A percentile compares a stretch with the other conserved stretches of the same genome.
Conservation (phyloP, 192 early-diverging fungal species). For the Coemansia sp. region DNA sequence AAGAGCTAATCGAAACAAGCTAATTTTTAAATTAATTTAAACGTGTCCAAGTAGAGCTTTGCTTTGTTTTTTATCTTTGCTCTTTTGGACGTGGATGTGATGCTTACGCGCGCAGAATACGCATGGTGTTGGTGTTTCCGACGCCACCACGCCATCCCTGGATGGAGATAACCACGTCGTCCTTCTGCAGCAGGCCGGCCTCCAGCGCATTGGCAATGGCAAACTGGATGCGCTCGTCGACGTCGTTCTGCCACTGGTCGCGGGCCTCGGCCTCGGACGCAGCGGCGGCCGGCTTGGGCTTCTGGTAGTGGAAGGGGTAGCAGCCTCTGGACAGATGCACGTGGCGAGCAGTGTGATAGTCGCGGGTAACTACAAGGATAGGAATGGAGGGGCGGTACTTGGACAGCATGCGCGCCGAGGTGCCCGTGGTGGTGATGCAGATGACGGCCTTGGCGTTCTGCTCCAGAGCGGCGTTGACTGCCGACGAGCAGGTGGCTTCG, state of each 20-base stretch:
- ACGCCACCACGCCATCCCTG: conserved; percentile 77
- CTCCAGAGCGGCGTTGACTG: conserved; percentile 79
- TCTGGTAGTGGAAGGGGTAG: conserved; percentile 73
- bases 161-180: conserved; percentile 69
- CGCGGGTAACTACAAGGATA: conserved; percentile 88
- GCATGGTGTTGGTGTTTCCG: conserved; percentile 83
- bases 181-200: conserved; percentile 61
- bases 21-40: too few species aligned
- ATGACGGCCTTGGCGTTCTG: conserved; percentile 84
- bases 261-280: conserved; percentile 47
- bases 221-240: conserved; percentile 73
- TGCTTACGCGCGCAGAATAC: conserved; percentile 63
- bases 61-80: too few species aligned
- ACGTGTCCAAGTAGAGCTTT: background rate
- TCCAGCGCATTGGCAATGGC: conserved; percentile 72
- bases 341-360: conserved; percentile 66
- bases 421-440: conserved; percentile 86
- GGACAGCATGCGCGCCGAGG: conserved; percentile 82
- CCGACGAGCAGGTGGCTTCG: conserved; percentile 90
- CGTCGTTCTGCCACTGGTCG: conserved; percentile 78
- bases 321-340: conserved; percentile 78
- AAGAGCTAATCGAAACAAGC: background rate
- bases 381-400: conserved; percentile 93
- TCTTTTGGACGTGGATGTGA: conserved; percentile 3
- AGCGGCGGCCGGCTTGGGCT: conserved; percentile 33